Percentiles rank a stretch among this genome's conserved stretches.
Evolutionary conservation across 805 yeast species (phyloP).

Genomic region (Wickerhamomyces queroliae): DNA sequence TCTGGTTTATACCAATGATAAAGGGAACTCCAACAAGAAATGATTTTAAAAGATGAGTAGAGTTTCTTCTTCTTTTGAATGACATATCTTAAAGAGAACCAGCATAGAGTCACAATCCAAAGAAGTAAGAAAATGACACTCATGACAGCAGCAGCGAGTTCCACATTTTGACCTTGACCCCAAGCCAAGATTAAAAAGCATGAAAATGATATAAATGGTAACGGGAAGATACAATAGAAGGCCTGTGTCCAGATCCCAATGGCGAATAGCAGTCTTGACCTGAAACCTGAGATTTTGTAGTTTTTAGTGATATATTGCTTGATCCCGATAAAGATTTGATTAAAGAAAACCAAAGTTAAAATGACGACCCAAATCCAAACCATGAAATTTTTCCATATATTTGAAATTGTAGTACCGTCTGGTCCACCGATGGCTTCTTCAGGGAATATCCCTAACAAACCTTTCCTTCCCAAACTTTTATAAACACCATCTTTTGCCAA

Average conservation of each 20-base stretch:
- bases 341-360: constrained; percentile 1
- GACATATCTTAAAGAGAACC: constrained; percentile 10
- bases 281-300: background rate
- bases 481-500: constrained; percentile 31
- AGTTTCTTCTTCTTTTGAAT: constrained; percentile 19
- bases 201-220: constrained; percentile 8
- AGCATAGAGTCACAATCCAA: constrained; percentile 4
- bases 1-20: constrained; percentile 40
- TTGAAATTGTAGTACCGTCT: constrained; percentile 28
- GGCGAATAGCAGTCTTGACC: background rate
- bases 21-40: constrained; percentile 40
- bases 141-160: background rate
- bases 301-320: background rate
- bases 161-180: background rate
- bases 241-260: constrained; percentile 2
- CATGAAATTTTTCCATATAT: constrained; percentile 41
- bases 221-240: constrained; percentile 7
- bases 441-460: constrained; percentile 7
- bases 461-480: constrained; percentile 23
- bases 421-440: constrained; percentile 33
- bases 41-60: constrained; percentile 41
- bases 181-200: constrained; percentile 3
- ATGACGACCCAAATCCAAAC: constrained; percentile 15
- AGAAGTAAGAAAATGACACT: constrained; percentile 1
- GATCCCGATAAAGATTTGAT: constrained; percentile 1